These are phyloP conservation scores for Kwoniella newhampshirensis DNA, from an alignment of 768 basidiomycete species.

Conservation along the genomic window DNA sequence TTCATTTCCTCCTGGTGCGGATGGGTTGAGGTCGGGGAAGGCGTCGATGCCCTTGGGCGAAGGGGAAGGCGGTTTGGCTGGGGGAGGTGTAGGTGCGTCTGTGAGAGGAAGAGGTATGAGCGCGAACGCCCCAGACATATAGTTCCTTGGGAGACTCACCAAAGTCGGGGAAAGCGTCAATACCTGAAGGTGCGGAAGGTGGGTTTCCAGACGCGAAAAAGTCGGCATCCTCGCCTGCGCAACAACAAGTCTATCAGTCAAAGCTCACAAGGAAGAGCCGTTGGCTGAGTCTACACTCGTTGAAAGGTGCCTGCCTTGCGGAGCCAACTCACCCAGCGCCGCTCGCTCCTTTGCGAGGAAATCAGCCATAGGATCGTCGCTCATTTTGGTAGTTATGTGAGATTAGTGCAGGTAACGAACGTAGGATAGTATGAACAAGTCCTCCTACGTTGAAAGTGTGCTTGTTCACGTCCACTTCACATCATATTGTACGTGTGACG, in stretches of 20 bases:
- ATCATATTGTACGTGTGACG: conserved; percentile 1
- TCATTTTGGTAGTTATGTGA: conserved; percentile 22
- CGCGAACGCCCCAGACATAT: not conserved
- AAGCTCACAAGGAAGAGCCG: too few relatives aligned
- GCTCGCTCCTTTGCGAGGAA: conserved; percentile 52
- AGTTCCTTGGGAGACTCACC: conserved; percentile 23
- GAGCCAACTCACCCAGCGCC: conserved; percentile 45
- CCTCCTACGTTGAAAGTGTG: not conserved
- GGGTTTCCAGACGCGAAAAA: conserved; percentile 45
- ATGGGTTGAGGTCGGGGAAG: conserved; percentile 35
- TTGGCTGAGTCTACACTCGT: too few relatives aligned
- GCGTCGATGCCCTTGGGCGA: conserved; percentile 37
- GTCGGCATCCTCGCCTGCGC: conserved; percentile 52
- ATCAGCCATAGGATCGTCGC: conserved; percentile 52
- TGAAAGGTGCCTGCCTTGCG: too few relatives aligned
- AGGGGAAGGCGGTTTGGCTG: conserved; percentile 14
- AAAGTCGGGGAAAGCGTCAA: conserved; percentile 44
- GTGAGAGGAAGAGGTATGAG: not conserved
- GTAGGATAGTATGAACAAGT: too few relatives aligned
- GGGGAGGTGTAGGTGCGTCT: conserved; percentile 26
- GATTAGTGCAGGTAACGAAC: not conserved
- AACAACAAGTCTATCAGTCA: not conserved
- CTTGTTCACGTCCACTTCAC: not conserved
- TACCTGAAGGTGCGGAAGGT: conserved; percentile 38
- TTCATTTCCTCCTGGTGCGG: conserved; percentile 23